Conservation (phyloP, 176 grass and related monocot genomes). For the Puya raimondii region DNA sequence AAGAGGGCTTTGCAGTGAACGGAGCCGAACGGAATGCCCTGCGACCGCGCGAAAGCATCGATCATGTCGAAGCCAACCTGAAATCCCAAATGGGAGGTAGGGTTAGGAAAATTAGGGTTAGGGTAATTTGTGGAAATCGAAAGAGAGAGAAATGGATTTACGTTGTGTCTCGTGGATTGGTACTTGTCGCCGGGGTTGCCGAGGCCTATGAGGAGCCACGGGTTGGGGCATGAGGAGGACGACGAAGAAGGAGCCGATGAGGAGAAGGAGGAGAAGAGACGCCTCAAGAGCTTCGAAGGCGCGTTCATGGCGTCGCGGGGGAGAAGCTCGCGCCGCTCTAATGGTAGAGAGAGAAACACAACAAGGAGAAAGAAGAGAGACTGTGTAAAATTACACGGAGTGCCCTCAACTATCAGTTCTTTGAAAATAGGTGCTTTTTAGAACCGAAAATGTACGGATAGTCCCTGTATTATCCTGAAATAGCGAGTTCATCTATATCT, state of each 20-base stretch:
- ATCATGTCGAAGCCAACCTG: constrained; percentile 98
- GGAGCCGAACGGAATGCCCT: constrained; percentile 49
- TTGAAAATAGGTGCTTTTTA: no score
- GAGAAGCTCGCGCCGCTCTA: neutral
- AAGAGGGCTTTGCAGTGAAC: constrained; percentile 77
- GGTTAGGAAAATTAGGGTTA: no score
- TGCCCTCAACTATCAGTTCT: no score
- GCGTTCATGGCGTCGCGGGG: neutral
- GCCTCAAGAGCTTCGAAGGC: neutral
- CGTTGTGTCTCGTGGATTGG: constrained; percentile 54
- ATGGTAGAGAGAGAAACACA: neutral
- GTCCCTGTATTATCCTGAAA: no score
- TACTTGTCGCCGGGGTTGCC: constrained; percentile 86
- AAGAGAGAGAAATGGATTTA: constrained; percentile 13
- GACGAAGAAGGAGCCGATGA: constrained; percentile 19
- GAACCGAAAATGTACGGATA: no score
- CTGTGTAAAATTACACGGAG: no score
- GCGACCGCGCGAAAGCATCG: constrained; percentile 64
- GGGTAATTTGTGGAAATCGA: neutral
- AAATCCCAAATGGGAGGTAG: neutral
- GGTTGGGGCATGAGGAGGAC: constrained; percentile 9
- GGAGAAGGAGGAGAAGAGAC: neutral
- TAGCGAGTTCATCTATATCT: no score
- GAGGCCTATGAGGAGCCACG: constrained; percentile 75
- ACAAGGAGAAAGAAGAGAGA: no score